Percentiles rank a stretch among this genome's conserved stretches.
Conservation (phyloP, 192 early-diverging fungal genomes). For the Coemansia sp. region DNA sequence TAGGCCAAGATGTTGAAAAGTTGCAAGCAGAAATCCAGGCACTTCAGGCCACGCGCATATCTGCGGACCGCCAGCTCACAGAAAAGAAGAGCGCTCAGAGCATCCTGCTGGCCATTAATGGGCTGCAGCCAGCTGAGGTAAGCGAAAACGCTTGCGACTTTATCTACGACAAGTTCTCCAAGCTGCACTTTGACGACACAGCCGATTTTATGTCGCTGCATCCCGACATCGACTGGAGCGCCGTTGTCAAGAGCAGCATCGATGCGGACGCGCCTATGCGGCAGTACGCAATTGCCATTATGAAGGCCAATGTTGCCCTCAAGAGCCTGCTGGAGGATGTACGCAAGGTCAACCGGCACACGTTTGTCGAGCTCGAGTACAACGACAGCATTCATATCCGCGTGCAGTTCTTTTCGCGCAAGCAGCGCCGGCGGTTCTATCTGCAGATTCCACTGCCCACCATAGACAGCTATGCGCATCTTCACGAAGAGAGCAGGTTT, state of each 20-base stretch:
- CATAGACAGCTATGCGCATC: conserved; percentile 23
- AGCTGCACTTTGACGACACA: conserved; percentile 30
- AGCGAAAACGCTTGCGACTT: conserved; percentile 40
- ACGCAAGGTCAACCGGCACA: conserved; percentile 31
- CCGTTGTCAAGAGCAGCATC: conserved; percentile 26
- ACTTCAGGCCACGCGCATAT: conserved; percentile 29
- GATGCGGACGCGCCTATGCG: conserved; percentile 16
- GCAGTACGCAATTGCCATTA: conserved; percentile 38
- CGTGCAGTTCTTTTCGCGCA: conserved; percentile 42
- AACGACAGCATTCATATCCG: conserved; percentile 41
- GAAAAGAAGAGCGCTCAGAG: conserved; percentile 44
- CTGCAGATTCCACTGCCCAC: conserved; percentile 32
- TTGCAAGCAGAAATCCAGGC: conserved; percentile 28
- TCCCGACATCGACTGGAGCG: conserved; percentile 51
- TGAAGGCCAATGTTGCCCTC: conserved; percentile 42
- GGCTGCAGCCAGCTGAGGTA: conserved; percentile 30
- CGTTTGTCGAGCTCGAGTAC: conserved; percentile 40
- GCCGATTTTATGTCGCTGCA: conserved; percentile 50
- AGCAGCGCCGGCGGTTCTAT: conserved; percentile 40
- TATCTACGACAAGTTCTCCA: conserved; percentile 44
- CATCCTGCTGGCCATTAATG: conserved; percentile 47
- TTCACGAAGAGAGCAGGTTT: conserved; percentile 26
- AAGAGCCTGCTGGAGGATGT: conserved; percentile 45
- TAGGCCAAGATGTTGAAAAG: conserved; percentile 11
- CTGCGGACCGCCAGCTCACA: conserved; percentile 31